These are phyloP conservation scores for Oryza punctata DNA, from an alignment of 176 grass and related monocot genomes.

Conservation along the genomic window DNA sequence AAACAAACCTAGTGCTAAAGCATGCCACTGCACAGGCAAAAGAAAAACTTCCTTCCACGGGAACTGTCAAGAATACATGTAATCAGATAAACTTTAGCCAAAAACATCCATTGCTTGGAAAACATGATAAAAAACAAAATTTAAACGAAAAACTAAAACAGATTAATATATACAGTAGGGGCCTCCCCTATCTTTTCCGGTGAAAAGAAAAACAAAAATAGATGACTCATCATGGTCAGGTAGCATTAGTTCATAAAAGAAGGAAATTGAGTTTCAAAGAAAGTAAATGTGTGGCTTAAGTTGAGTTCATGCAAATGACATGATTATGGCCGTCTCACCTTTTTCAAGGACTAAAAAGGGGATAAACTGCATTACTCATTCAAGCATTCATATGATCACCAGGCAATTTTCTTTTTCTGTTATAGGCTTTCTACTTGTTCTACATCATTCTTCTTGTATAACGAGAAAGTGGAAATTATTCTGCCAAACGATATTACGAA, in stretches of 20 bases:
- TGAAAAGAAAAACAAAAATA: neutral
- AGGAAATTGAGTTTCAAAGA: neutral
- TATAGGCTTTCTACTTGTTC: neutral
- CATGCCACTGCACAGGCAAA: slow-evolving; percentile 98
- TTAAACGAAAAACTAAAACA: slow-evolving; percentile 1
- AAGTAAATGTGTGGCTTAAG: neutral
- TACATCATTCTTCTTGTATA: neutral
- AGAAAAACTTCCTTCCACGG: slow-evolving; percentile 83
- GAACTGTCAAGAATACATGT: slow-evolving; percentile 62
- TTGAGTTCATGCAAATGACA: neutral
- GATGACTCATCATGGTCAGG: neutral
- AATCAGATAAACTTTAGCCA: slow-evolving; percentile 10
- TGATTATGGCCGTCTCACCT: slow-evolving; percentile 6
- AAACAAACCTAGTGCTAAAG: slow-evolving; percentile 92
- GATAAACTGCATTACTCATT: slow-evolving; percentile 1
- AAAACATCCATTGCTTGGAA: slow-evolving; percentile 24
- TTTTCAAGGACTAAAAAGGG: neutral
- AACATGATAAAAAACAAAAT: neutral
- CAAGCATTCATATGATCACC: neutral
- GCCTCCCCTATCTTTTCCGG: too few species aligned
- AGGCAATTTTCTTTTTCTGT: neutral
- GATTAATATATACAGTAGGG: too few species aligned
- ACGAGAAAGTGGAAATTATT: neutral
- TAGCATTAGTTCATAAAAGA: neutral
- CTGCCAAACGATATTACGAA: neutral